Evolutionary conservation across 2,329 filamentous ascomycete genomes (phyloP).

Genomic region (Cryoendolithus antarcticus): DNA sequence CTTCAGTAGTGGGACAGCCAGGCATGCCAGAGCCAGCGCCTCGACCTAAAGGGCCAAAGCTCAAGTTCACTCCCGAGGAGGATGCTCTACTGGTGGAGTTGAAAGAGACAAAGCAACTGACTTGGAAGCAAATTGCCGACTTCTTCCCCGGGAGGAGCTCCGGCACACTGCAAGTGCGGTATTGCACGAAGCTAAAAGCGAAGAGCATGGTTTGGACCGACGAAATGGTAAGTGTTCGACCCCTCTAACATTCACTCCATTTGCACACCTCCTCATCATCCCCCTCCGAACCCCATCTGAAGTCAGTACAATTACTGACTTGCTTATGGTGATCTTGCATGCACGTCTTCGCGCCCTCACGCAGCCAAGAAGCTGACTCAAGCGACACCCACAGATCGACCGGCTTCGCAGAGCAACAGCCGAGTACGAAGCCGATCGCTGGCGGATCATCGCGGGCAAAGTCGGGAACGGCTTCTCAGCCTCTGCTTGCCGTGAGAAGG

Average conservation of each 20-base stretch:
- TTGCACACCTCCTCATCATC: neutral
- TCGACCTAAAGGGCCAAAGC: slow-evolving; percentile 71
- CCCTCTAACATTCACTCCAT: neutral
- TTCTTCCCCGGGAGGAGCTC: slow-evolving; percentile 88
- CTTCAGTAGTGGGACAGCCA: slow-evolving; percentile 73
- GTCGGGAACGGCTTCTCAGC: slow-evolving; percentile 84
- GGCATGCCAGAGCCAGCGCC: slow-evolving; percentile 79
- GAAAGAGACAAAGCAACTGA: slow-evolving; percentile 88
- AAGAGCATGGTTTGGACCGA: slow-evolving; percentile 91
- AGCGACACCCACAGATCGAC: slow-evolving; percentile 46
- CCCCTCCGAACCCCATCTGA: neutral
- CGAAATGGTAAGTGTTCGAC: slow-evolving; percentile 57
- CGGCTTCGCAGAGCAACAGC: slow-evolving; percentile 65
- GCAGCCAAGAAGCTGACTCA: slow-evolving; percentile 17
- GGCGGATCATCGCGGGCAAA: slow-evolving; percentile 83
- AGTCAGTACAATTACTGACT: neutral
- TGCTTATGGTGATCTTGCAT: neutral
- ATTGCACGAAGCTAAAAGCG: slow-evolving; percentile 88
- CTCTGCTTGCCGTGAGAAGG: slow-evolving; percentile 72
- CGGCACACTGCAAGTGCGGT: slow-evolving; percentile 82
- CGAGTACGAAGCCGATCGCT: slow-evolving; percentile 84
- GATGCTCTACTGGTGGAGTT: slow-evolving; percentile 77
- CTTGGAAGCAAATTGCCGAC: slow-evolving; percentile 95
- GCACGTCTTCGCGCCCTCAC: neutral
- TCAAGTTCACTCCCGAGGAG: slow-evolving; percentile 89